Evolutionary conservation across 331 rosid genomes (phyloP), one percentile per base, ranked within the genome.

Genomic region (Erythrophleum ivorense): DNA sequence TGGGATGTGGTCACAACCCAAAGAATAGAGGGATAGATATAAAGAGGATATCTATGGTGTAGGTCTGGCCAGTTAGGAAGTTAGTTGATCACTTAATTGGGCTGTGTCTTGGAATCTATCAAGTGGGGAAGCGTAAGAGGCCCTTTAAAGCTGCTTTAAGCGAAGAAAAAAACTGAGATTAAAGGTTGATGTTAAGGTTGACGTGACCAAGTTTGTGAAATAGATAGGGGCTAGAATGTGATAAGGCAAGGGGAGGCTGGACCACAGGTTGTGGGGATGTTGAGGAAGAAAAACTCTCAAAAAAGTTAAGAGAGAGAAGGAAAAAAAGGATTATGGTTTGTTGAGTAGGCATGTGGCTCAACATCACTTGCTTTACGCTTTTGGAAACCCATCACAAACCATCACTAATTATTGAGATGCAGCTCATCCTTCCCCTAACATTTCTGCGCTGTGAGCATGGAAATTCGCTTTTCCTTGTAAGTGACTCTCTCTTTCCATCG

Each of bases 311-410:
- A 77, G 70, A 36, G 40, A 60, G 60, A 62, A 67, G 49, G 29
- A 29, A 58, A 60, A 50, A 80, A 71, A 75, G 82, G 83, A 59
- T 86, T 80, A 88, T 84, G 89, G 90, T 76, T 87, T 80, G 90
- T 88, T 87, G 88, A 93, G 70, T 45, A 63, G 67, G 89, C 98
- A 94, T 94, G 97, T 96, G 98, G 88, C 67, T 79, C 95, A 91
- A 87, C 92, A 40, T 95, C 97, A 87, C 57, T 78, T 53, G 86
- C 92, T 90, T 90, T 88, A 64, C 90, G 89, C 97, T 88, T 85
- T 83, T 73, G 73, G 75, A 77, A 83, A 46, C 73, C 76, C 74
- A 75, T 85, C 70, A 45, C 55, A 73, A 33, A 79, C 59, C 73
- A 49, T 82, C 83, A 85, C 87, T 82, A 88, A 96, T 94, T 88